Evolutionary conservation across 106 monocot species (phyloP).

Genomic region (Platanthera guangdongensis): DNA sequence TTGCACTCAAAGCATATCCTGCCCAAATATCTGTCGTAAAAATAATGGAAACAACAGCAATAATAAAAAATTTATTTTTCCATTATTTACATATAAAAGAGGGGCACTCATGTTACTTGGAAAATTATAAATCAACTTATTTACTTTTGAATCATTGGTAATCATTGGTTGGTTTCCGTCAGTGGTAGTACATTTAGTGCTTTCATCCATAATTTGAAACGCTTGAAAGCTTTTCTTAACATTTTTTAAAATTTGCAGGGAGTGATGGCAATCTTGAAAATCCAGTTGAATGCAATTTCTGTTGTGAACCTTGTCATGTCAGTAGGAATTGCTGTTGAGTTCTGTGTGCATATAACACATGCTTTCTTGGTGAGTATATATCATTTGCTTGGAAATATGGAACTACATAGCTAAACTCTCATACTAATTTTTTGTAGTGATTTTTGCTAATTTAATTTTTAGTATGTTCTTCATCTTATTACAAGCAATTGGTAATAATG

Average conservation of each 20-base stretch:
- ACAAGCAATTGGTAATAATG: neutral
- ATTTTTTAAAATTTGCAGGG: slow-evolving; percentile 43
- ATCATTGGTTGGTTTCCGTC: neutral
- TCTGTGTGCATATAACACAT: slow-evolving; percentile 97
- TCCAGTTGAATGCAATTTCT: slow-evolving; percentile 92
- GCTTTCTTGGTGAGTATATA: slow-evolving; percentile 66
- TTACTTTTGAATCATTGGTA: neutral
- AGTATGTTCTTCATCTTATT: neutral
- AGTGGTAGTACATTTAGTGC: neutral
- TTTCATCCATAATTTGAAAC: neutral
- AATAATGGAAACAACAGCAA: neutral
- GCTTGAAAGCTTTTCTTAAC: slow-evolving; percentile 2
- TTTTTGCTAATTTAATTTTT: neutral
- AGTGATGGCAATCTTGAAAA: slow-evolving; percentile 79
- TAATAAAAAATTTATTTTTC: neutral
- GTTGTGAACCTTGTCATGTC: slow-evolving; percentile 98
- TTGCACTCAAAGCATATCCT: neutral
- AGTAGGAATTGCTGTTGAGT: slow-evolving; percentile 94
- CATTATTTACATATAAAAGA: neutral
- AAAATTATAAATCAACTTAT: neutral
- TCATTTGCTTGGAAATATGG: neutral
- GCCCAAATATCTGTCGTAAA: neutral
- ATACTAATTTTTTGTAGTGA: no score
- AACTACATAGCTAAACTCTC: no score
- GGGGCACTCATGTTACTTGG: no score